Evolutionary conservation across 1,284 basidiomycete genomes (phyloP).

Genomic region (Mycena citricolor): DNA sequence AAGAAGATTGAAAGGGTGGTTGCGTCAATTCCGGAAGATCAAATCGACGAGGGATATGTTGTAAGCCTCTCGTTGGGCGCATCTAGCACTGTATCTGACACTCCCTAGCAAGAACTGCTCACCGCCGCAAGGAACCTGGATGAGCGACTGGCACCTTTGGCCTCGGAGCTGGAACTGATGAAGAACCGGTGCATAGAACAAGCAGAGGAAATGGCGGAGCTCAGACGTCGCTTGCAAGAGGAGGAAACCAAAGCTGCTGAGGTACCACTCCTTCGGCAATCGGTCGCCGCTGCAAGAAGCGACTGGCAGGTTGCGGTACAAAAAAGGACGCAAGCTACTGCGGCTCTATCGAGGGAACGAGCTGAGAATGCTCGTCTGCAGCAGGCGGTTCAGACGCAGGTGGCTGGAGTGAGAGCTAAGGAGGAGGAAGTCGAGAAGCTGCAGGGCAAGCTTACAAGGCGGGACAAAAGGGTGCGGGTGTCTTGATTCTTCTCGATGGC

Average conservation of each 20-base stretch:
- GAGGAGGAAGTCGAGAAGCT: conserved; percentile 11
- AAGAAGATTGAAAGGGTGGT: conserved; percentile 19
- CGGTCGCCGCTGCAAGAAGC: not conserved
- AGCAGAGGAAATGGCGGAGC: conserved; percentile 8
- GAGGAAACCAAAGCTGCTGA: conserved; percentile 7
- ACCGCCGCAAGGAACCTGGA: conserved; percentile 20
- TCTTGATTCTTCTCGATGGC: not conserved
- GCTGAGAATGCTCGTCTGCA: conserved; percentile 7
- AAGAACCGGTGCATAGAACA: conserved; percentile 9
- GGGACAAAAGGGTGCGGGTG: conserved; percentile 15
- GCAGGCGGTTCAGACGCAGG: conserved; percentile 10
- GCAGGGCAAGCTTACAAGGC: conserved; percentile 14
- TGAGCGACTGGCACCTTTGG: conserved; percentile 18
- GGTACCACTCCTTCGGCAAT: not conserved
- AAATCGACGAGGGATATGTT: too few species aligned
- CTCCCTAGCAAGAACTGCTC: conserved; percentile 18
- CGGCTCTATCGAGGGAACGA: conserved; percentile 6
- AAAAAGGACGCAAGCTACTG: conserved; percentile 1
- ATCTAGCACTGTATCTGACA: too few species aligned
- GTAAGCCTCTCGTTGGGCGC: too few species aligned
- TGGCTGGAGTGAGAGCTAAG: conserved; percentile 12
- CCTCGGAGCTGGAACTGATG: conserved; percentile 13
- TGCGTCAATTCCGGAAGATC: too few species aligned
- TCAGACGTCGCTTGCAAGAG: conserved; percentile 10
- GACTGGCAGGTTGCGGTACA: too few species aligned